These are phyloP conservation scores for Fusarium sp. DNA, from an alignment of 2,329 filamentous ascomycete species.

Conservation along the genomic window DNA sequence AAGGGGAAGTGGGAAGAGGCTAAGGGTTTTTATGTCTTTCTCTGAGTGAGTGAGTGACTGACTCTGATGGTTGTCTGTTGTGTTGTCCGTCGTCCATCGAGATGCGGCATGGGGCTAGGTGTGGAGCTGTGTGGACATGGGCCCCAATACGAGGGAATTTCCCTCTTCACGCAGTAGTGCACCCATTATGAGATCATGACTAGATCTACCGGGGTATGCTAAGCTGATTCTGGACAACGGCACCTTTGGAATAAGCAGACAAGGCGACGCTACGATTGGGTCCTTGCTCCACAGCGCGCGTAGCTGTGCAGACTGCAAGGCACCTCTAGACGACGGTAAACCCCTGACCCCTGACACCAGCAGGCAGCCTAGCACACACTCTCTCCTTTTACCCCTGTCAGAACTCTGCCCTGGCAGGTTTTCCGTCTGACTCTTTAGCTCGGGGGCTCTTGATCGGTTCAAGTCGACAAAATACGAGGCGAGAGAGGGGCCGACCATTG, in stretches of 20 bases:
- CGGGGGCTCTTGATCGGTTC: not conserved
- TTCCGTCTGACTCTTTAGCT: not conserved
- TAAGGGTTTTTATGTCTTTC: constrained; percentile 22
- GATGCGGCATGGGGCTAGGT: not conserved
- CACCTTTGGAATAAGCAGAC: not conserved
- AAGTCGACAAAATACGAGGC: constrained; percentile 23
- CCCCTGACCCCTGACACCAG: not conserved
- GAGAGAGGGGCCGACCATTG: not conserved
- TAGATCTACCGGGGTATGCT: constrained; percentile 8
- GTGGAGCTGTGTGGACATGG: not conserved
- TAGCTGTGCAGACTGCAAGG: not conserved
- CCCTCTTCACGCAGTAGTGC: constrained; percentile 13
- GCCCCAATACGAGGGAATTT: constrained; percentile 28
- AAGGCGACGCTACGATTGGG: not conserved
- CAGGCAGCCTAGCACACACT: too few relatives aligned
- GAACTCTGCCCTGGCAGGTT: not conserved
- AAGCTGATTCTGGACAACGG: not conserved
- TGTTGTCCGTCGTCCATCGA: not conserved
- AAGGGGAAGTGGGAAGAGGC: not conserved
- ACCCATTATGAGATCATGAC: constrained; percentile 33
- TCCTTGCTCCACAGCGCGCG: not conserved
- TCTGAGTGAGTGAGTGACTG: not conserved
- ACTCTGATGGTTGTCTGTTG: not conserved
- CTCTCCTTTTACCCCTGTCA: not conserved
- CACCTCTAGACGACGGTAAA: not conserved